These are phyloP conservation scores for Aspergillus sclerotioniger DNA, from an alignment of 495 filamentous ascomycete species.

Conservation along the genomic window DNA sequence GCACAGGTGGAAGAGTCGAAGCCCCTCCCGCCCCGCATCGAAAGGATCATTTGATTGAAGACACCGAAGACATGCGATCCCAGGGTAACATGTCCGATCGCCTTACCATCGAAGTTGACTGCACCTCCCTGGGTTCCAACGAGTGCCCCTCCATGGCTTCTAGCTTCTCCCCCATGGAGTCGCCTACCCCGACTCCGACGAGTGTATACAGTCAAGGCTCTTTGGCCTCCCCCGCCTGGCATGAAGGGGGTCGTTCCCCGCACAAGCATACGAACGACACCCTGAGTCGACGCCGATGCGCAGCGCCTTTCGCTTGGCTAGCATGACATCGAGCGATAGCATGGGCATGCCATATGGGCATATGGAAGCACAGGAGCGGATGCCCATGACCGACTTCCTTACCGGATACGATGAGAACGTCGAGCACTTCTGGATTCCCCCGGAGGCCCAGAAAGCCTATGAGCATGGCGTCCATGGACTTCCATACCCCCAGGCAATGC, in stretches of 20 bases:
- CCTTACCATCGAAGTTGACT: constrained; percentile 46
- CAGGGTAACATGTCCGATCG: constrained; percentile 42
- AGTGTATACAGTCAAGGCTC: constrained; percentile 45
- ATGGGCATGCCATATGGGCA: constrained; percentile 35
- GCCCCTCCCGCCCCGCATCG: constrained; percentile 22
- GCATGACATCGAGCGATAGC: constrained; percentile 33
- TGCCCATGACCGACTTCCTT: constrained; percentile 41
- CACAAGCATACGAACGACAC: constrained; percentile 32
- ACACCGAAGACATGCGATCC: constrained; percentile 41
- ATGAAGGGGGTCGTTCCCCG: constrained; percentile 33
- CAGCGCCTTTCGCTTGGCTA: constrained; percentile 40
- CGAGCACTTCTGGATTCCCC: constrained; percentile 44
- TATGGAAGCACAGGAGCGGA: constrained; percentile 39
- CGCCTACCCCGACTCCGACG: constrained; percentile 44
- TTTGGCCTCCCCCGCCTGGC: constrained; percentile 43
- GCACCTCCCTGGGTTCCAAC: constrained; percentile 42
- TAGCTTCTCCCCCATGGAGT: constrained; percentile 46
- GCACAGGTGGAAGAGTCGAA: constrained; percentile 32
- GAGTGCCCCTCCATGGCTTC: constrained; percentile 48
- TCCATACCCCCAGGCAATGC: constrained; percentile 38
- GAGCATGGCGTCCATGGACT: constrained; percentile 29
- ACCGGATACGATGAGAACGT: constrained; percentile 44
- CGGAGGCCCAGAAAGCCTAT: constrained; percentile 41
- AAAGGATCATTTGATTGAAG: constrained; percentile 27
- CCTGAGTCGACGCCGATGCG: constrained; percentile 38